A percentile compares a stretch with the other conserved stretches of the same genome.
Conservation (phyloP, 768 basidiomycete species). For the Phylloporus sp. region DNA sequence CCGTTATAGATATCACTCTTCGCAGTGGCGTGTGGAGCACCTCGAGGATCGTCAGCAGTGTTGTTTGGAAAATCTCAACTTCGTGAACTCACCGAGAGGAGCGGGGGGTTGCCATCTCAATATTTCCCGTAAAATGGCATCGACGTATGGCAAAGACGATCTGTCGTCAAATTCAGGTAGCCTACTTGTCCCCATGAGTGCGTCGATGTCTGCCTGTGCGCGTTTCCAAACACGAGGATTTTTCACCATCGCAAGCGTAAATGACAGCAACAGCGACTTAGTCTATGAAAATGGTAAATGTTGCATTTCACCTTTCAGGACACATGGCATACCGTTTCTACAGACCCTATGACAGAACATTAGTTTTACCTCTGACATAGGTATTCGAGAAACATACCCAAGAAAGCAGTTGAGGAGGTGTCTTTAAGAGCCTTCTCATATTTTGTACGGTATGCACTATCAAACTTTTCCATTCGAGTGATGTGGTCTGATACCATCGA, state of each 20-base stretch:
- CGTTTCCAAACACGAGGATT: conserved; percentile 5
- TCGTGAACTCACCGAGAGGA: background rate
- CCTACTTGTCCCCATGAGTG: background rate
- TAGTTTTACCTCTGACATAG: background rate
- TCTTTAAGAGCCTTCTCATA: conserved; percentile 19
- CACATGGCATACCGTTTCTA: conserved; percentile 11
- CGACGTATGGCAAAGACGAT: conserved; percentile 1
- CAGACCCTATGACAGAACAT: conserved; percentile 3
- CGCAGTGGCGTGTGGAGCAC: background rate
- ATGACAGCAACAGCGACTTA: background rate
- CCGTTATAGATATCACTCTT: conserved; percentile 1
- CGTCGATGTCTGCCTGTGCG: conserved; percentile 2
- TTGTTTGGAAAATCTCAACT: background rate
- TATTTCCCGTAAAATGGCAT: background rate
- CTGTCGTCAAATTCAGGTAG: conserved; percentile 8
- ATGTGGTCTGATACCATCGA: conserved; percentile 16
- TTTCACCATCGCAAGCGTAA: conserved; percentile 10
- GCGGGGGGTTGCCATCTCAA: conserved; percentile 4
- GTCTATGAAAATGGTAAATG: background rate
- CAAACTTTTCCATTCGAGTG: conserved; percentile 7
- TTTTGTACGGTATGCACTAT: background rate
- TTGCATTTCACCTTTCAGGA: background rate
- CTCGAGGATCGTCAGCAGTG: background rate
- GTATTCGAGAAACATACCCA: conserved; percentile 5
- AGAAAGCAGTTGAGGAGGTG: conserved; percentile 9